Percentiles rank a stretch among this genome's conserved stretches.
phyloP scores from a whole-genome alignment of 805 yeast genomes.

The Hanseniaspora taiwanica region DNA sequence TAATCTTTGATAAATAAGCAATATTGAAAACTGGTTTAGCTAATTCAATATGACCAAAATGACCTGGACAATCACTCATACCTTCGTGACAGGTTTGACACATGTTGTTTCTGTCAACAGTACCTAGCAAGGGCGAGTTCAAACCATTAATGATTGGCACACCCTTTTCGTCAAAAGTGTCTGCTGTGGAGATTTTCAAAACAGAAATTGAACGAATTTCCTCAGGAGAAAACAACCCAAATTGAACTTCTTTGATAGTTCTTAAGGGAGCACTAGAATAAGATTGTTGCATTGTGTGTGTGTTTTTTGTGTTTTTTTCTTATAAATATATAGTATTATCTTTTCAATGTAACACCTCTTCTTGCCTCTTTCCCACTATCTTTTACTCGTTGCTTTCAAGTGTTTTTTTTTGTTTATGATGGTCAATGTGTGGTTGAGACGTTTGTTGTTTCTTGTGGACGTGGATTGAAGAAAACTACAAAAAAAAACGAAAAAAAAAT shows the following conservation, averaged over 20 bases:
- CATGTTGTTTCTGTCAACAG: conserved; percentile 91
- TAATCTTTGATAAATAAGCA: conserved; percentile 86
- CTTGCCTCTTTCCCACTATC: background rate
- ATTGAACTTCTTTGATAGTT: conserved; percentile 95
- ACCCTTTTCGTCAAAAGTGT: conserved; percentile 97
- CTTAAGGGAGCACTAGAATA: conserved; percentile 98
- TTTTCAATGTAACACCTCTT: background rate
- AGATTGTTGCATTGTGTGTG: conserved; percentile 28
- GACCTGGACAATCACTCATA: conserved; percentile 99
- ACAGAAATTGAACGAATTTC: conserved; percentile 95
- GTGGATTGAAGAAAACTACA: no score
- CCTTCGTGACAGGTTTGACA: conserved; percentile 99
- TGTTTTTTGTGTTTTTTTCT: conserved; percentile 3
- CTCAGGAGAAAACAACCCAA: conserved; percentile 95
- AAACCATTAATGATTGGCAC: conserved; percentile 94
- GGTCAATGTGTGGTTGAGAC: background rate
- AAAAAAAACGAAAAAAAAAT: no score
- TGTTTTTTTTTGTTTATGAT: conserved; percentile 2
- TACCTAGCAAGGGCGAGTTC: conserved; percentile 93
- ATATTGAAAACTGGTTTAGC: conserved; percentile 98
- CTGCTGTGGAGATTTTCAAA: conserved; percentile 96
- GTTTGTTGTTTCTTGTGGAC: no score
- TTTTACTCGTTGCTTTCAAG: background rate
- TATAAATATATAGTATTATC: background rate
- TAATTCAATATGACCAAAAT: conserved; percentile 95